Percentiles rank a stretch among this genome's conserved stretches.
Conservation (phyloP, 768 basidiomycete genomes). For the Phlebiopsis flavidoalba region DNA sequence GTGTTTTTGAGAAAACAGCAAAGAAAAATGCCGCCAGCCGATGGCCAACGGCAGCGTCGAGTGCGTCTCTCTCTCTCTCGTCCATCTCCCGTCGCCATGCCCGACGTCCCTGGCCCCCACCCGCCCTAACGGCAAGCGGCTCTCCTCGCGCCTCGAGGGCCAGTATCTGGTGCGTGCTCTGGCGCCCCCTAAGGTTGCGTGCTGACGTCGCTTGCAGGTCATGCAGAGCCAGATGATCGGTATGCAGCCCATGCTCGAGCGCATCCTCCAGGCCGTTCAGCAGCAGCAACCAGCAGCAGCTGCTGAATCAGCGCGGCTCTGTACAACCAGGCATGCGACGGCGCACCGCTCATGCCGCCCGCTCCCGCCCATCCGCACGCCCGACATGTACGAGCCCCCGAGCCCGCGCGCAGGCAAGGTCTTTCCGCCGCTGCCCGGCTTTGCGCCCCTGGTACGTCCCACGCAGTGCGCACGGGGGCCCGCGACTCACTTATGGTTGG, state of each 20-base stretch:
- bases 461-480: constrained; percentile 8
- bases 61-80: constrained; percentile 40
- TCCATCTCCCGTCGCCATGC: not conserved
- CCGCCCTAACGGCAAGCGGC: constrained; percentile 45
- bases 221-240: constrained; percentile 95
- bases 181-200: not conserved
- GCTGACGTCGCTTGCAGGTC: constrained; percentile 43
- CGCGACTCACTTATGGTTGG: constrained; percentile 4
- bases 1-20: constrained; percentile 89
- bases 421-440: constrained; percentile 88
- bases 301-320: no score
- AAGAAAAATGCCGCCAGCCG: constrained; percentile 64
- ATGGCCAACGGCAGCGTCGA: constrained; percentile 66
- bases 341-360: constrained; percentile 14
- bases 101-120: constrained; percentile 17
- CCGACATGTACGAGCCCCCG: constrained; percentile 25
- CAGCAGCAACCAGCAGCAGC: constrained; percentile 30
- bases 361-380: constrained; percentile 4
- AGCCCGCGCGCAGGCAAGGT: constrained; percentile 19
- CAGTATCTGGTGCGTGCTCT: constrained; percentile 66
- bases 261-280: constrained; percentile 69
- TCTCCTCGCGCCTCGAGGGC: constrained; percentile 80
- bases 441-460: constrained; percentile 75
- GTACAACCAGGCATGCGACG: constrained; percentile 7
- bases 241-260: constrained; percentile 85